Evolutionary conservation across 2,329 filamentous ascomycete species (phyloP).

Genomic region (Ophiosphaerella narmari): DNA sequence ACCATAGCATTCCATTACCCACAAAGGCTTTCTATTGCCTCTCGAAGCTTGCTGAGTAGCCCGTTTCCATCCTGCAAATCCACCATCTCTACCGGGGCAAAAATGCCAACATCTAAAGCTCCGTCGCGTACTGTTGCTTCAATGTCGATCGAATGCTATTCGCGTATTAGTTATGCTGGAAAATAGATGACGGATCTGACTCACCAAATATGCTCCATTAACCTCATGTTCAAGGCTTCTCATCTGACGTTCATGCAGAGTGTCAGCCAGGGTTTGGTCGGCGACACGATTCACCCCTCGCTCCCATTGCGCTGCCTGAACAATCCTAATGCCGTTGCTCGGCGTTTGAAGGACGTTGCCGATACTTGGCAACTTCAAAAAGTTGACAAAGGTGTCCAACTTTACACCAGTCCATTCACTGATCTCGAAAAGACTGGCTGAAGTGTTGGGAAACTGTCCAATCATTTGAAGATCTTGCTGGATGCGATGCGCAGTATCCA

Average conservation of each 20-base stretch:
- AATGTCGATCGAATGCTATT: slow-evolving; percentile 59
- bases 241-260: slow-evolving; percentile 4
- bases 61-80: slow-evolving; percentile 42
- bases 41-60: slow-evolving; percentile 41
- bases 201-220: slow-evolving; percentile 46
- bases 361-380: slow-evolving; percentile 63
- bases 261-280: slow-evolving; percentile 1
- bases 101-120: slow-evolving; percentile 59
- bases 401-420: slow-evolving; percentile 72
- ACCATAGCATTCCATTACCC: too few relatives aligned
- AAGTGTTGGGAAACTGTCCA: slow-evolving; percentile 58
- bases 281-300: slow-evolving; percentile 22
- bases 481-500: slow-evolving; percentile 62
- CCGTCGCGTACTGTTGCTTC: slow-evolving; percentile 58
- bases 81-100: slow-evolving; percentile 53
- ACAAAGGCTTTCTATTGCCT: slow-evolving; percentile 10
- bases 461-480: slow-evolving; percentile 72
- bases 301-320: slow-evolving; percentile 17
- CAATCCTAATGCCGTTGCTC: slow-evolving; percentile 24
- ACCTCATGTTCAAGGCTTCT: slow-evolving; percentile 22
- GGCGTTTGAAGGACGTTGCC: slow-evolving; percentile 12
- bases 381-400: slow-evolving; percentile 80
- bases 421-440: slow-evolving; percentile 72
- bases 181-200: slow-evolving; percentile 5
- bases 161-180: slow-evolving; percentile 11